Conservation (phyloP, 2,329 filamentous ascomycete genomes). For the Colletotrichum falcatum region DNA sequence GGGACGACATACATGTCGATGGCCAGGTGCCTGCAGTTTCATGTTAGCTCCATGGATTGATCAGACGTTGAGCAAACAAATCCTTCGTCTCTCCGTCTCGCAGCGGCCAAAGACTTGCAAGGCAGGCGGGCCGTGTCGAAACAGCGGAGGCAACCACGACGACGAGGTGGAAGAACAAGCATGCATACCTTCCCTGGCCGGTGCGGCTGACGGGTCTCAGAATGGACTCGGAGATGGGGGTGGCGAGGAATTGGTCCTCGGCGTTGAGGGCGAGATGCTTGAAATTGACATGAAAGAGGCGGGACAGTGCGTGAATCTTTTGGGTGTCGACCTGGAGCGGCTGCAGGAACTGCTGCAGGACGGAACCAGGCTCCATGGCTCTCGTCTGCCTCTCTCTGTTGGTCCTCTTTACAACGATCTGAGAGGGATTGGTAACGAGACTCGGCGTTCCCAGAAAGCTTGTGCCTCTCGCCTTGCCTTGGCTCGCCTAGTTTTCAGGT, state of each 20-base stretch:
- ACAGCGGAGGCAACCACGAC: not conserved
- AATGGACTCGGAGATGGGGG: constrained; percentile 71
- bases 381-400: not conserved
- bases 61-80: not conserved
- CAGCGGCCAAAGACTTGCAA: not conserved
- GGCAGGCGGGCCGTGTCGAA: not conserved
- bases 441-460: not conserved
- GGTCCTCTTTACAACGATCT: not conserved
- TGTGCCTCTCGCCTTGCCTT: not conserved
- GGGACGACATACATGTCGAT: constrained; percentile 76
- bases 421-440: not conserved
- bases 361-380: constrained; percentile 37
- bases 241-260: constrained; percentile 68
- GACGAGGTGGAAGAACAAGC: constrained; percentile 27
- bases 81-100: not conserved
- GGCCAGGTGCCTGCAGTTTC: constrained; percentile 63
- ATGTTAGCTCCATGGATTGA: constrained; percentile 27
- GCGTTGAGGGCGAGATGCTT: constrained; percentile 64
- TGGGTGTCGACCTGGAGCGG: constrained; percentile 63
- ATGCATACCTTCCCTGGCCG: constrained; percentile 64
- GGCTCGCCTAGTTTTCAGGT: constrained; percentile 5
- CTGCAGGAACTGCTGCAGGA: constrained; percentile 58
- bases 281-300: constrained; percentile 61
- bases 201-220: constrained; percentile 59
- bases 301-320: constrained; percentile 60